phyloP scores from a whole-genome alignment of 495 filamentous ascomycete species.

The Neurospora sp. region DNA sequence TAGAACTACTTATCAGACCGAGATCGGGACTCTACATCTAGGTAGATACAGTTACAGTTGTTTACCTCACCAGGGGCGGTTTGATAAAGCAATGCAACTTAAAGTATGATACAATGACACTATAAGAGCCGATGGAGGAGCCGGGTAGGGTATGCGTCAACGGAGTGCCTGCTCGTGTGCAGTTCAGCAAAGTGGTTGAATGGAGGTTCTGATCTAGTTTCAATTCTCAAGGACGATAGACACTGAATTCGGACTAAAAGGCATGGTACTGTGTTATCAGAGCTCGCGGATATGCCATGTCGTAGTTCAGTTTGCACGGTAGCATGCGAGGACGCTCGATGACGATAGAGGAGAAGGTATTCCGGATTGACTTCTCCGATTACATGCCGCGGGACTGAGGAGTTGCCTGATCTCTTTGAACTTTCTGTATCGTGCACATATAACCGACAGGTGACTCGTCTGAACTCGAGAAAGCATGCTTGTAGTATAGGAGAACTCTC shows the following conservation, averaged over 20 bases:
- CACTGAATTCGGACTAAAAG: neutral
- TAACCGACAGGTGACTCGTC: neutral
- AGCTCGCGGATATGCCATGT: neutral
- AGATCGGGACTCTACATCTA: neutral
- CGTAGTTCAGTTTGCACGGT: neutral
- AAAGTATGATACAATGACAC: neutral
- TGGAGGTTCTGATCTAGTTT: neutral
- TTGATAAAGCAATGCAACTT: neutral
- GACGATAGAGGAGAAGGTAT: neutral
- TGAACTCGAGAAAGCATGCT: neutral
- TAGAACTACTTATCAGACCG: neutral
- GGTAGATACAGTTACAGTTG: neutral
- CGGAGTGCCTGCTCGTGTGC: neutral
- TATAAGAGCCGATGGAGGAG: neutral
- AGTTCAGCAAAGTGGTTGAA: neutral
- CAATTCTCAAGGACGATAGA: neutral
- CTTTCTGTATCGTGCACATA: neutral
- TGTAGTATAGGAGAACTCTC: neutral
- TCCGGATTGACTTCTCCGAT: neutral
- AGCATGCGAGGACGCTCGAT: neutral
- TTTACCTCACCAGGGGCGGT: neutral
- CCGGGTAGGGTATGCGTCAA: neutral
- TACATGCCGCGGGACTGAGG: neutral
- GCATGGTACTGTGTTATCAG: neutral
- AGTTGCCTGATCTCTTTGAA: neutral